These are phyloP conservation scores for Lonicera japonica DNA, from an alignment of 129 eudicot genomes.

Conservation along the genomic window DNA sequence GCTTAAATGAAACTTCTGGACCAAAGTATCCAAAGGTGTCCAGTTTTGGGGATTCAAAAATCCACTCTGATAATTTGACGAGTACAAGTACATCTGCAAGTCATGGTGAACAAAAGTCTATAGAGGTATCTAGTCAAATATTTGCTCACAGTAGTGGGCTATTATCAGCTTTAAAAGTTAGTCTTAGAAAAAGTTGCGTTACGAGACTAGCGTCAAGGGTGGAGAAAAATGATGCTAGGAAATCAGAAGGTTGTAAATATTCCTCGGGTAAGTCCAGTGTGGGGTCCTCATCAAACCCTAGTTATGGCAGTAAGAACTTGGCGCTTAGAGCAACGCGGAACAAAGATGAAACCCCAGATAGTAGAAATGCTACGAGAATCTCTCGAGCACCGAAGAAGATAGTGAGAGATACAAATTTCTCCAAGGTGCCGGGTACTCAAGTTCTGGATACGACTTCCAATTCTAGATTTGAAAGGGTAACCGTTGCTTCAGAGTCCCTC, in stretches of 20 bases:
- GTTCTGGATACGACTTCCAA: slow-evolving; percentile 12
- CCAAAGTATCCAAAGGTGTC: neutral
- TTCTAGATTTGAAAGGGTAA: slow-evolving; percentile 1
- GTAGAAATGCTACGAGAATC: slow-evolving; percentile 20
- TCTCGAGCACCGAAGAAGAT: slow-evolving; percentile 16
- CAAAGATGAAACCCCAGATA: slow-evolving; percentile 21
- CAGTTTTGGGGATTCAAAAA: slow-evolving; percentile 2
- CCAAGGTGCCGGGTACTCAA: slow-evolving; percentile 23
- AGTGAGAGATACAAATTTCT: slow-evolving; percentile 8
- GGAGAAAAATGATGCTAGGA: slow-evolving; percentile 24
- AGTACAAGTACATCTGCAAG: slow-evolving; percentile 41
- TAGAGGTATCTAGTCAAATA: slow-evolving; percentile 25
- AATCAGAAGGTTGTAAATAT: slow-evolving; percentile 45
- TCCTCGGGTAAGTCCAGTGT: slow-evolving; percentile 58
- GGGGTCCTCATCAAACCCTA: slow-evolving; percentile 32
- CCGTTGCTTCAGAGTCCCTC: slow-evolving; percentile 10
- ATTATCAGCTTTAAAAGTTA: slow-evolving; percentile 30
- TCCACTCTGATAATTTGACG: slow-evolving; percentile 13
- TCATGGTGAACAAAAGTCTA: slow-evolving; percentile 11
- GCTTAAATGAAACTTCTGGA: slow-evolving; percentile 15
- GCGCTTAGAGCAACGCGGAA: slow-evolving; percentile 13
- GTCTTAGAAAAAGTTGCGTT: slow-evolving; percentile 47
- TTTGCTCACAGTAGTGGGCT: slow-evolving; percentile 28
- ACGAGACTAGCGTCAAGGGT: slow-evolving; percentile 55
- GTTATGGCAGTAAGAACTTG: slow-evolving; percentile 14